A percentile compares a stretch with the other conserved stretches of the same genome.
phyloP scores from a whole-genome alignment of 2,329 filamentous ascomycete genomes.

The Phyllosticta citribraziliensis region DNA sequence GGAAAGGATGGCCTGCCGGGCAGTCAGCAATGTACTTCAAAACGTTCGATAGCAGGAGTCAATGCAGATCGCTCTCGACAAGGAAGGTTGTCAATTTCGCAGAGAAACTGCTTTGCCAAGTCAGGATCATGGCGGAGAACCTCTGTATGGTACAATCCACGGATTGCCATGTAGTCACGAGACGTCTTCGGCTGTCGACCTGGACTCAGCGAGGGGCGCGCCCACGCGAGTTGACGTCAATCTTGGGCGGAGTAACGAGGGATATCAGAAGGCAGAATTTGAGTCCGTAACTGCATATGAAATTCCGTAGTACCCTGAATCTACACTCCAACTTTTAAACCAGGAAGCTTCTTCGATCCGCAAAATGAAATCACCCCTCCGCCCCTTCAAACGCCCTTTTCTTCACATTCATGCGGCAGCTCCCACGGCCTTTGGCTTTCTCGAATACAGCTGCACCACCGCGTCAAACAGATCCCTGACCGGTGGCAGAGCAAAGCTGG shows the following conservation, averaged over 20 bases:
- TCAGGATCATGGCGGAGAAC: neutral
- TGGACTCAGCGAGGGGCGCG: neutral
- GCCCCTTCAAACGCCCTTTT: neutral
- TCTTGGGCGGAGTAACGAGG: neutral
- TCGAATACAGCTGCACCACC: slow-evolving; percentile 55
- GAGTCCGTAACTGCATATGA: neutral
- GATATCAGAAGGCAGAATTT: neutral
- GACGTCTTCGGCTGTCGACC: neutral
- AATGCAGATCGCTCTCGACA: too few species aligned
- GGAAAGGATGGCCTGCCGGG: too few species aligned
- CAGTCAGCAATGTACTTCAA: too few species aligned
- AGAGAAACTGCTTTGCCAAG: too few species aligned
- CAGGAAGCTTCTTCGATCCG: neutral
- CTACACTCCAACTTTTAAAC: neutral
- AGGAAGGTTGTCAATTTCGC: too few species aligned
- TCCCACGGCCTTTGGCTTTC: slow-evolving; percentile 35
- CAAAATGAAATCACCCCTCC: neutral
- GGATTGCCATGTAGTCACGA: neutral
- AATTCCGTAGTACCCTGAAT: neutral
- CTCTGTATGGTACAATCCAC: neutral
- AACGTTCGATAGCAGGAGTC: too few species aligned
- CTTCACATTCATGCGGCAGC: neutral
- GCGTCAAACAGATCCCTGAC: slow-evolving; percentile 69
- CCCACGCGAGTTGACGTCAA: neutral
- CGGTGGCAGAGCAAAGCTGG: slow-evolving; percentile 59